Percentiles rank a stretch among this genome's conserved stretches.
Evolutionary conservation across 805 yeast genomes (phyloP).

Genomic region (Kregervanrija delftensis): DNA sequence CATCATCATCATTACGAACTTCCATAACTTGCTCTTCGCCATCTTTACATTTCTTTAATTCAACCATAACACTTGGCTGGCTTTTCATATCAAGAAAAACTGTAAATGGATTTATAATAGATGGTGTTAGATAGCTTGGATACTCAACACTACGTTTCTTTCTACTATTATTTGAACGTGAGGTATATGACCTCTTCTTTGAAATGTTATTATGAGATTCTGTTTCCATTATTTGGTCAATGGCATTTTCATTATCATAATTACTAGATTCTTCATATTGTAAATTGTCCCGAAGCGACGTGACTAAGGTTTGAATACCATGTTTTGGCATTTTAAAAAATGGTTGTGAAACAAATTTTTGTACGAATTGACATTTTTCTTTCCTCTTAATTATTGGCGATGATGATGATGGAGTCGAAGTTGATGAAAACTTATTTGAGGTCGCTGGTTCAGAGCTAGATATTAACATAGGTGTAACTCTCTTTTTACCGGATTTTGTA

Average conservation of each 20-base stretch:
- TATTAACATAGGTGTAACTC: slow-evolving; percentile 66
- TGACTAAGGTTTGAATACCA: slow-evolving; percentile 60
- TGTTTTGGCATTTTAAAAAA: slow-evolving; percentile 51
- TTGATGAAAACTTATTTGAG: slow-evolving; percentile 1
- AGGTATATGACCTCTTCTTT: slow-evolving; percentile 22
- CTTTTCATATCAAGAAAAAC: slow-evolving; percentile 23
- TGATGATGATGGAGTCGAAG: slow-evolving; percentile 1
- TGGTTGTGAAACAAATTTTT: slow-evolving; percentile 31
- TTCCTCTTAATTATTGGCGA: slow-evolving; percentile 14
- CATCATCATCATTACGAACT: slow-evolving; percentile 12
- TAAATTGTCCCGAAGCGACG: slow-evolving; percentile 42
- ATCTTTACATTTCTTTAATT: slow-evolving; percentile 7
- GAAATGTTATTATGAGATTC: slow-evolving; percentile 24
- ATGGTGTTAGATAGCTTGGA: slow-evolving; percentile 23
- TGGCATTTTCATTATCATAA: slow-evolving; percentile 35
- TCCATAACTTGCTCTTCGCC: slow-evolving; percentile 14
- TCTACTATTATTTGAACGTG: slow-evolving; percentile 14
- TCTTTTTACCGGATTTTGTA: slow-evolving; percentile 68
- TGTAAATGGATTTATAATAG: slow-evolving; percentile 20
- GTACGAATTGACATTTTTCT: slow-evolving; percentile 15
- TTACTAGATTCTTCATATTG: slow-evolving; percentile 22
- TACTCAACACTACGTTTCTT: slow-evolving; percentile 27
- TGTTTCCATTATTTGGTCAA: slow-evolving; percentile 35
- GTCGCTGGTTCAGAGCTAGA: slow-evolving; percentile 33
- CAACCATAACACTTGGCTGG: slow-evolving; percentile 26